Percentiles rank a stretch among this genome's conserved stretches.
These are phyloP conservation scores for Prunella vulgaris DNA, from an alignment of 257 asterid species.

Conservation along the genomic window DNA sequence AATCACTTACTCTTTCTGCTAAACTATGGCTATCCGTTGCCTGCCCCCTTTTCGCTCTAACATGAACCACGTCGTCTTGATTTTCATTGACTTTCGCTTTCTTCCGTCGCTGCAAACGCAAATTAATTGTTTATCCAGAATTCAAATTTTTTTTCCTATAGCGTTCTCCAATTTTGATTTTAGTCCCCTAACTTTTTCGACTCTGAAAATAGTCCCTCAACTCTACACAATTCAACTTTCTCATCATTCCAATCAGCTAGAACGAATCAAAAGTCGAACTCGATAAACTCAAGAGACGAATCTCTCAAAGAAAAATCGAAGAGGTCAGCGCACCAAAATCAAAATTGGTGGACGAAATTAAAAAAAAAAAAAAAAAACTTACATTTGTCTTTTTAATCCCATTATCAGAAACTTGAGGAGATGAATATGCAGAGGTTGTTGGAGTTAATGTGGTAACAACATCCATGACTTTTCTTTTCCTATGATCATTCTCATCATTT, in stretches of 20 bases:
- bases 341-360: too few species aligned
- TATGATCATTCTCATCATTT: too few species aligned
- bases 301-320: too few species aligned
- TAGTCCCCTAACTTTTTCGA: too few species aligned
- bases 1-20: slow-evolving; percentile 71
- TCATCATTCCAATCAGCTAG: too few species aligned
- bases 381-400: slow-evolving; percentile 37
- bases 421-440: slow-evolving; percentile 43
- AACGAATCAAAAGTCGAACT: too few species aligned
- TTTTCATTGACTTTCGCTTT: slow-evolving; percentile 31
- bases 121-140: too few species aligned
- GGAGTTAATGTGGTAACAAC: slow-evolving; percentile 5
- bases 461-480: slow-evolving; percentile 46
- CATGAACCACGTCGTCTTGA: slow-evolving; percentile 72
- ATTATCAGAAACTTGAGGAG: slow-evolving; percentile 47
- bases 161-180: background rate
- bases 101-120: slow-evolving; percentile 40
- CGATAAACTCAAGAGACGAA: too few species aligned
- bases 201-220: too few species aligned
- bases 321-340: background rate
- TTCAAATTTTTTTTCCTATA: too few species aligned
- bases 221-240: too few species aligned
- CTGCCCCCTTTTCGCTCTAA: slow-evolving; percentile 89
- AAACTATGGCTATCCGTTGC: slow-evolving; percentile 96
- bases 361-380: background rate